Evolutionary conservation across 768 basidiomycete genomes (phyloP), one percentile per base, ranked within the genome.

Genomic region (Leccinum ochraceum): DNA sequence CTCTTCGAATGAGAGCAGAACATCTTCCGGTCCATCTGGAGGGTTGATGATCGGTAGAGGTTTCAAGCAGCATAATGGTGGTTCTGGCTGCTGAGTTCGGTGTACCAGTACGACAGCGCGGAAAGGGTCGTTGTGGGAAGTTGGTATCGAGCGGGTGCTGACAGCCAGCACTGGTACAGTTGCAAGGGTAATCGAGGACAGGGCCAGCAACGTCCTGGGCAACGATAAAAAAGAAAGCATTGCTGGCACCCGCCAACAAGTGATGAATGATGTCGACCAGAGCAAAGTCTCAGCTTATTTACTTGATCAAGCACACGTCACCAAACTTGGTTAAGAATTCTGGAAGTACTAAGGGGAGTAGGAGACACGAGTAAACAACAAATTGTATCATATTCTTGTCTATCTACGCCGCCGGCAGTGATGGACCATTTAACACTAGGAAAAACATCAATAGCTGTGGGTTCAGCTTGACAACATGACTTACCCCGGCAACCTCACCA

Each of bases 1-100:
- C 65, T 94, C 92, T 67, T 94, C 89, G 67, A 95, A 95, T 0
- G 90, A 90, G 22, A 92, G 81, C 22, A 94, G 75, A 6, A 88
- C 74, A 56, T 87, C 85, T 54, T 86, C 86, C 5, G 80, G 75
- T 7, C 77, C 75, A 48, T 84, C 81, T 42, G 77, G 71, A 3
- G 83, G 71, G 49, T 75, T 72, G 4, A 57, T 34, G 11, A 59
- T 75, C 16, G 75, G 67, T 1, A 72, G 69, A 5, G 87, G 83
- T 51, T 81, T 86, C 57, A 93, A 76, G 67, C 88, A 89, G 75
- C 90, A 93, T 54, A 90, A 67, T 3, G 86, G 88, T 9, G 72
- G 82, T 51, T 85, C 83, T 9, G 85, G 79, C 20, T 74, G 72
- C n/a, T 28, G 61, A 6, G 64, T 76, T 63, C 79, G 84, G 6